Percentiles rank a stretch among this genome's conserved stretches.
phyloP scores from a whole-genome alignment of 169 alveolate species.

The Cryptosporidium viatorum region DNA sequence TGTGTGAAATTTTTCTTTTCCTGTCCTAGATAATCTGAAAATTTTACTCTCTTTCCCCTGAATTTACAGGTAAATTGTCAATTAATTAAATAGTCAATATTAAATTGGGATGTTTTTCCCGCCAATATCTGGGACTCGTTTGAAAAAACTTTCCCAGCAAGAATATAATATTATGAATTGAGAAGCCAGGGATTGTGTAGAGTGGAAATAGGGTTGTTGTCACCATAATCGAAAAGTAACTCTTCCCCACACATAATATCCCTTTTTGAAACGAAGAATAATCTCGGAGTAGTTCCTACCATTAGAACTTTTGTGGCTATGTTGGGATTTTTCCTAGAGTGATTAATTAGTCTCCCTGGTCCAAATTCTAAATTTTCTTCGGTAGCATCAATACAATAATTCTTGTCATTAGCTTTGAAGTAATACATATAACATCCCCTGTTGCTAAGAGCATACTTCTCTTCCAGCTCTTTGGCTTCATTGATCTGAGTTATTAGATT shows the following conservation, averaged over 20 bases:
- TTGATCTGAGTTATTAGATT: slow-evolving; percentile 82
- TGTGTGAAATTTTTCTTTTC: background rate
- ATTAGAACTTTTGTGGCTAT: slow-evolving; percentile 82
- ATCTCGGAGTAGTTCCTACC: slow-evolving; percentile 80
- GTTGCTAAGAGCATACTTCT: slow-evolving; percentile 21
- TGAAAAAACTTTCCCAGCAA: no score
- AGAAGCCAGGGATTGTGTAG: slow-evolving; percentile 86
- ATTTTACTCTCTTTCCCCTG: no score
- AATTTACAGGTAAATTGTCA: no score
- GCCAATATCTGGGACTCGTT: background rate
- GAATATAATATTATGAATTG: background rate
- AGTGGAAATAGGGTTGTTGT: slow-evolving; percentile 85
- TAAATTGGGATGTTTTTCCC: background rate
- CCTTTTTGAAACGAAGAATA: slow-evolving; percentile 85
- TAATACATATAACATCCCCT: slow-evolving; percentile 87
- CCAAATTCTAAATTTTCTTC: slow-evolving; percentile 86
- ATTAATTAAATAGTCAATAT: no score
- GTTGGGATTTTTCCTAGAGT: slow-evolving; percentile 87
- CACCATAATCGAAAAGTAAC: slow-evolving; percentile 90
- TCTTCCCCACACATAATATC: slow-evolving; percentile 88
- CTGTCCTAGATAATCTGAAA: no score
- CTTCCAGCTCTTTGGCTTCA: slow-evolving; percentile 23
- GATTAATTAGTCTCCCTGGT: slow-evolving; percentile 90
- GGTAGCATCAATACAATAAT: slow-evolving; percentile 89
- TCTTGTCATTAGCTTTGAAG: slow-evolving; percentile 83